Percentiles rank a stretch among this genome's conserved stretches.
Evolutionary conservation across 2,329 filamentous ascomycete genomes (phyloP).

Genomic region (Fusarium agapanthi): DNA sequence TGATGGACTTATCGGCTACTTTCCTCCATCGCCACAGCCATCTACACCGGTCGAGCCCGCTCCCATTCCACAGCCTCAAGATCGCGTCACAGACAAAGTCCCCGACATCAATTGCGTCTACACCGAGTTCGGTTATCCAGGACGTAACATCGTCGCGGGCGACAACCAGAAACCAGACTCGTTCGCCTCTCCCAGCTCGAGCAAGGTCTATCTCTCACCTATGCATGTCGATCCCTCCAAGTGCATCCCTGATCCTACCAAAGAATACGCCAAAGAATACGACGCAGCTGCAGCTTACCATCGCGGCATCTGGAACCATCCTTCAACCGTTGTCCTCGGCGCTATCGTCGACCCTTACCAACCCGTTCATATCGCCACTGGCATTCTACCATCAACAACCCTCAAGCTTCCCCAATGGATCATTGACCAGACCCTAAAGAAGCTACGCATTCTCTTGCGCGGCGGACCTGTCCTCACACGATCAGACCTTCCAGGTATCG

Average conservation of each 20-base stretch:
- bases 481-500: not conserved
- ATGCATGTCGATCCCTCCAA: not conserved
- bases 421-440: not conserved
- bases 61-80: not conserved
- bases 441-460: not conserved
- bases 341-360: not conserved
- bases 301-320: not conserved
- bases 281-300: not conserved
- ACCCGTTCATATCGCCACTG: not conserved
- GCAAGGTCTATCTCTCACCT: not conserved
- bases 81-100: not conserved
- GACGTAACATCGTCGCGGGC: not conserved
- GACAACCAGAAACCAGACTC: not conserved
- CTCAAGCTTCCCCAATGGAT: not conserved
- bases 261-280: not conserved
- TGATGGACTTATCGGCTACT: not conserved
- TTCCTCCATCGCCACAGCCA: not conserved
- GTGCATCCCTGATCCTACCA: not conserved
- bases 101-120: not conserved
- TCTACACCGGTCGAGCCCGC: accelerated
- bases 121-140: not conserved
- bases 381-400: not conserved
- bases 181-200: not conserved
- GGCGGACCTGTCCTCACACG: not conserved
- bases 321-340: not conserved